phyloP scores from a whole-genome alignment of 306 rosid genomes.

The Alnus glutinosa region DNA sequence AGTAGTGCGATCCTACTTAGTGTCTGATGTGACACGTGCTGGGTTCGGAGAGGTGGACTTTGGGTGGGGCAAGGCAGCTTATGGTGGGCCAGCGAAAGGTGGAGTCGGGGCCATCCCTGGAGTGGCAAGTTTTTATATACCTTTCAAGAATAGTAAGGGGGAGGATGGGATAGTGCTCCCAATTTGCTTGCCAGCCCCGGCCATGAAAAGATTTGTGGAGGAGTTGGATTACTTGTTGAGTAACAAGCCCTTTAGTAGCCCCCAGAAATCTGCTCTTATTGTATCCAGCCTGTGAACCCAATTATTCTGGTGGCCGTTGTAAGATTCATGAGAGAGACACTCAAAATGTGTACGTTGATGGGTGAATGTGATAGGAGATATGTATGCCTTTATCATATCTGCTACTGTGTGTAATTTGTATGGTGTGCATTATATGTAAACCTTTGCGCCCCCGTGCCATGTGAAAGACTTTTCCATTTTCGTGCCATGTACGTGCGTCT shows the following conservation, averaged over 20 bases:
- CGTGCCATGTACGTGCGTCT: no score
- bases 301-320: neutral
- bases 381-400: no score
- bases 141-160: slow-evolving; percentile 29
- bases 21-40: slow-evolving; percentile 51
- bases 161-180: slow-evolving; percentile 53
- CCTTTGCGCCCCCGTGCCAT: no score
- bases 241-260: neutral
- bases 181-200: slow-evolving; percentile 41
- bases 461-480: no score
- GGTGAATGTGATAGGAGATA: neutral
- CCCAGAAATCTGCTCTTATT: neutral
- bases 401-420: no score
- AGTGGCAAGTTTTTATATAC: slow-evolving; percentile 46
- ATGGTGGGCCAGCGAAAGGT: slow-evolving; percentile 54
- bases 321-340: neutral
- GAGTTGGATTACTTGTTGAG: slow-evolving; percentile 31
- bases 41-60: slow-evolving; percentile 55
- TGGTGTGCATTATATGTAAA: no score
- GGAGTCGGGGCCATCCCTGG: slow-evolving; percentile 52
- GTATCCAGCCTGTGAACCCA: neutral
- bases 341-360: neutral
- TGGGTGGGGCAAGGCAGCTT: slow-evolving; percentile 61
- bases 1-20: slow-evolving; percentile 37
- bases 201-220: slow-evolving; percentile 49